Evolutionary conservation across 208 protist genomes (phyloP), one percentile per base, ranked within the genome.

Genomic region (Trypanosoma cruzi): DNA sequence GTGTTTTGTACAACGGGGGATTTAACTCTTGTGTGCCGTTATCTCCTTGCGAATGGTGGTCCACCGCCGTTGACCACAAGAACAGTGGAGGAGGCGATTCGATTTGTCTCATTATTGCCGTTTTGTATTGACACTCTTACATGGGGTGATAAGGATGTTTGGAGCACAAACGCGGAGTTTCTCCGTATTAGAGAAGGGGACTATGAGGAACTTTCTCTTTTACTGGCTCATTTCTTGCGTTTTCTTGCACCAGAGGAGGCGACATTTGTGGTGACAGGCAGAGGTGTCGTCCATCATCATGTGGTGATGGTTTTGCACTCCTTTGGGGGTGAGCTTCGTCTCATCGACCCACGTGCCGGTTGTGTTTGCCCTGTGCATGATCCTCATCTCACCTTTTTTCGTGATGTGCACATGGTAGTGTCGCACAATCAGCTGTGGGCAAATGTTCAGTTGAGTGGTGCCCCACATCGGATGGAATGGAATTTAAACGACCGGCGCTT

Each of bases 381-480:
- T 34, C 89, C 86, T 14, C 77, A 90, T 44, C 71, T 77, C 20
- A 82, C 80, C 5, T 68, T 81, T 36, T 78, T 95, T 50, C 71
- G 64, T 36, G 89, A 95, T 60, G 85, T 95, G 20, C 75, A 81
- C 64, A 79, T 86, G 67, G 85, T 95, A 55, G 22, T 93, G 22
- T 93, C 86, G 34, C 86, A 92, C 37, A 73, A 91, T 71, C 89
- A 95, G 69, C 4, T 93, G 8, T 95, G 86, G 86, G 85, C 83
- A 16, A 95, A 95, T 64, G 69, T 86, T 48, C 89, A 95, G 80
- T 60, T 93, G 37, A 90, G 83, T 53, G 89, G 86, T 0, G 62
- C 85, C 22, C 86, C 89, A 32, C 85, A 92, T 63, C 79, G 85
- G 72, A 95, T 95, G 89, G 78, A 75, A 31, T 95, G 89, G 89